phyloP scores from a whole-genome alignment of 257 asterid genomes.

The Forsythia viridissima region DNA sequence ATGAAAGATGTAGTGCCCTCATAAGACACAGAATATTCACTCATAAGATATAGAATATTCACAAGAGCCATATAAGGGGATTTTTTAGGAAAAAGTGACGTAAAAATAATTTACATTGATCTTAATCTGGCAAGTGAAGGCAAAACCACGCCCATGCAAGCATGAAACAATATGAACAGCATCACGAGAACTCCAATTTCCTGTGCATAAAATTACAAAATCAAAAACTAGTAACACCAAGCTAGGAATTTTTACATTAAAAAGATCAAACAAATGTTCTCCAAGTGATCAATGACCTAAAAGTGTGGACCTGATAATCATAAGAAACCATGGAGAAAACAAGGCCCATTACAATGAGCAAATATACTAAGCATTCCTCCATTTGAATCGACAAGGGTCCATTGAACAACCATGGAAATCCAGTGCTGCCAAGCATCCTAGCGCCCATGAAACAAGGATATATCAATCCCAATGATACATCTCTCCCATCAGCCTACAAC shows the following conservation, averaged over 20 bases:
- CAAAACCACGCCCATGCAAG: conserved; percentile 67
- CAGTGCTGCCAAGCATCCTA: conserved; percentile 94
- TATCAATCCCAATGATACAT: conserved; percentile 69
- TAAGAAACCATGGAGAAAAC: conserved; percentile 64
- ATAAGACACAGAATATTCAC: not conserved
- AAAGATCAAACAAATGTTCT: conserved; percentile 4
- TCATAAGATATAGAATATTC: not conserved
- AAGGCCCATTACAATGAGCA: conserved; percentile 60
- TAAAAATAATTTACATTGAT: conserved; percentile 56
- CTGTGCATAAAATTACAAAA: conserved; percentile 44
- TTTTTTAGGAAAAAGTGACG: not conserved
- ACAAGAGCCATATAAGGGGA: not conserved
- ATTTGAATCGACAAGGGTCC: conserved; percentile 62
- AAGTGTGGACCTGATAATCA: conserved; percentile 80
- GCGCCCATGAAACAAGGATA: conserved; percentile 92
- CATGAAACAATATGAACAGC: conserved; percentile 75
- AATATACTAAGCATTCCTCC: conserved; percentile 69
- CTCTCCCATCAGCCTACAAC: conserved; percentile 95
- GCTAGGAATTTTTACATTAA: not conserved
- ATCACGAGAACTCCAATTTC: conserved; percentile 70
- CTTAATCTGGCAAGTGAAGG: conserved; percentile 96
- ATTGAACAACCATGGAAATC: conserved; percentile 71
- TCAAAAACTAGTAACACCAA: conserved; percentile 18
- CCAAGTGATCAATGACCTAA: conserved; percentile 5
- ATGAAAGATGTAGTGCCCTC: not conserved